Conservation (phyloP, 169 alveolate species). For the Plasmodium vinckei region DNA sequence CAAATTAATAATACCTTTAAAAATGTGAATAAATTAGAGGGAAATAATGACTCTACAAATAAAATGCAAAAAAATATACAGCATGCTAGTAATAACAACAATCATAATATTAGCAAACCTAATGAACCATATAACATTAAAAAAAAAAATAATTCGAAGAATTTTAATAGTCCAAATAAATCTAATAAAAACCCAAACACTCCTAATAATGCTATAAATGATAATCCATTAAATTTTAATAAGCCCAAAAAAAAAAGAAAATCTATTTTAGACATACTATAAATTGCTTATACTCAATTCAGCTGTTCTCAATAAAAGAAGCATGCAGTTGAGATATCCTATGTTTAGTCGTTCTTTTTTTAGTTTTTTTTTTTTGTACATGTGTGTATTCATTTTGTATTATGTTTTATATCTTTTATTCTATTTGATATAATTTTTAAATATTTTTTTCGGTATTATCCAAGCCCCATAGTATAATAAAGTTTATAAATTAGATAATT, state of each 20-base stretch:
- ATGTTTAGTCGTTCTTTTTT: neutral
- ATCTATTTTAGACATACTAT: slow-evolving; percentile 48
- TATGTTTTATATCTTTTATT: too few species aligned
- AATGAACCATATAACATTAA: neutral
- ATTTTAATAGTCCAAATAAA: neutral
- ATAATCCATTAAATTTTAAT: slow-evolving; percentile 53
- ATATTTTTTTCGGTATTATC: neutral
- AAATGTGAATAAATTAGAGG: neutral
- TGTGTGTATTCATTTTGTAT: too few species aligned
- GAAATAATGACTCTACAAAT: neutral
- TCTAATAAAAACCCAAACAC: neutral
- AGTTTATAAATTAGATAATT: too few species aligned
- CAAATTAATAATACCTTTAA: neutral
- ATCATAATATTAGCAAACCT: neutral
- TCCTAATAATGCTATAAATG: neutral
- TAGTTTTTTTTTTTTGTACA: neutral
- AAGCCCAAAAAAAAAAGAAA: slow-evolving; percentile 43
- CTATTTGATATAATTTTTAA: neutral
- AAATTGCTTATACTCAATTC: neutral
- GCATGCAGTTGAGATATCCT: neutral
- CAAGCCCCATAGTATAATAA: neutral
- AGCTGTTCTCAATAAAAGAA: slow-evolving; percentile 1
- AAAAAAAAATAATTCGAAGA: neutral
- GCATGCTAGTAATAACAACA: neutral
- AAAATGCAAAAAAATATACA: slow-evolving; percentile 7